These are phyloP conservation scores for Acorus gramineus DNA, from an alignment of 106 monocot genomes.

Conservation along the genomic window DNA sequence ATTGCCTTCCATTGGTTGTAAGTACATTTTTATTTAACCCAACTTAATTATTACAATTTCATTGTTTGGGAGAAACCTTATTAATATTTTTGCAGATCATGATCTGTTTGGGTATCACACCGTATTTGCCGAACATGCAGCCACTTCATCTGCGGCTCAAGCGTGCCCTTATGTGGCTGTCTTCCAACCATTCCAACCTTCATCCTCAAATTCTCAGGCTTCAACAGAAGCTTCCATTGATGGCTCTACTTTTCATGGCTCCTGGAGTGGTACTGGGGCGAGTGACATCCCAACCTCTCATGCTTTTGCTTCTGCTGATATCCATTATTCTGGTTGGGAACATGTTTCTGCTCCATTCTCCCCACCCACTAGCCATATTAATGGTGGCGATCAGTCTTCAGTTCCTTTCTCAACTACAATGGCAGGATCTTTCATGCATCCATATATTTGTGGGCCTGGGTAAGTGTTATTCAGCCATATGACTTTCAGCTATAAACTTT, in stretches of 20 bases:
- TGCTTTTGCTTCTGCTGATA: conserved; percentile 10
- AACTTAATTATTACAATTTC: too few relatives aligned
- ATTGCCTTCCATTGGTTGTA: too few relatives aligned
- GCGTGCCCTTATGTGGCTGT: conserved; percentile 39
- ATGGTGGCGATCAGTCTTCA: conserved; percentile 9
- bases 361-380: background rate
- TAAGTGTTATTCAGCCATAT: background rate
- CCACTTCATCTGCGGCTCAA: too few relatives aligned
- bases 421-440: conserved; percentile 9
- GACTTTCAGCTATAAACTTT: too few relatives aligned
- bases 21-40: too few relatives aligned
- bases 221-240: conserved; percentile 17
- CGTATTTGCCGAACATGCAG: too few relatives aligned
- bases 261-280: conserved; percentile 7
- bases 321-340: conserved; percentile 14
- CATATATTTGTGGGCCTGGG: conserved; percentile 17
- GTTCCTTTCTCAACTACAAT: conserved; percentile 8
- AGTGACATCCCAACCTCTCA: conserved; percentile 16
- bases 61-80: too few relatives aligned
- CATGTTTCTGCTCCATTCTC: conserved; percentile 6
- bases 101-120: too few relatives aligned
- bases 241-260: conserved; percentile 27
- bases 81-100: too few relatives aligned
- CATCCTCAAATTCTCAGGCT: conserved; percentile 29
- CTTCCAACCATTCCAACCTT: conserved; percentile 25